These are phyloP conservation scores for Tanozyma kutaoensis DNA, from an alignment of 805 yeast species.

Conservation along the genomic window DNA sequence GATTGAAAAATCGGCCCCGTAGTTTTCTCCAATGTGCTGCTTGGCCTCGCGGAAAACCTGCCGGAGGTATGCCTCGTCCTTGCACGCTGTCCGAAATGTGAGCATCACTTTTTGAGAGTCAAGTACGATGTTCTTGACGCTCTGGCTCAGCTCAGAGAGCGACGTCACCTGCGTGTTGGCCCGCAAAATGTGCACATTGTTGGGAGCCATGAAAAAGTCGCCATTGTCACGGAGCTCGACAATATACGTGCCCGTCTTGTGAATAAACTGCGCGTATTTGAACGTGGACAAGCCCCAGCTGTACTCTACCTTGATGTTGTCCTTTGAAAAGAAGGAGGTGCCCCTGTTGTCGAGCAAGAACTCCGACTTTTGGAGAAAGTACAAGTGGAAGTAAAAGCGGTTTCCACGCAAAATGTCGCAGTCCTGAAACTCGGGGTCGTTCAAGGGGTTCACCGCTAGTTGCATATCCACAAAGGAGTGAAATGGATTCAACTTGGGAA, in stretches of 20 bases:
- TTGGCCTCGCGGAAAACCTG: slow-evolving; percentile 49
- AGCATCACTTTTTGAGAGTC: slow-evolving; percentile 69
- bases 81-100: slow-evolving; percentile 51
- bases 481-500: slow-evolving; percentile 74
- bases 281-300: slow-evolving; percentile 88
- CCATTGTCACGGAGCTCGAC: slow-evolving; percentile 79
- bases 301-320: slow-evolving; percentile 54
- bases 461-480: slow-evolving; percentile 68
- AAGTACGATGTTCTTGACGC: slow-evolving; percentile 15
- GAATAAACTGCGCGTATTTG: slow-evolving; percentile 81
- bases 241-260: slow-evolving; percentile 76
- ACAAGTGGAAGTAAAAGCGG: slow-evolving; percentile 66
- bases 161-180: slow-evolving; percentile 32
- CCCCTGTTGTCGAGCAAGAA: slow-evolving; percentile 77
- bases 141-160: slow-evolving; percentile 14
- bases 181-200: slow-evolving; percentile 70
- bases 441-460: slow-evolving; percentile 62
- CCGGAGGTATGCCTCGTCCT: slow-evolving; percentile 32
- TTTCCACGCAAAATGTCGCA: slow-evolving; percentile 31
- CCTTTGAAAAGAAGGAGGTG: slow-evolving; percentile 42
- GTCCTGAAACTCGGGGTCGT: slow-evolving; percentile 36
- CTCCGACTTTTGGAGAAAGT: slow-evolving; percentile 53
- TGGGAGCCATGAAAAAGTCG: slow-evolving; percentile 72
- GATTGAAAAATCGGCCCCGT: slow-evolving; percentile 6
- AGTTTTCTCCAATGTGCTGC: slow-evolving; percentile 25